Percentiles rank a stretch among this genome's conserved stretches.
phyloP scores from a whole-genome alignment of 2,329 filamentous ascomycete genomes.

The Proliferodiscus dingleyae region DNA sequence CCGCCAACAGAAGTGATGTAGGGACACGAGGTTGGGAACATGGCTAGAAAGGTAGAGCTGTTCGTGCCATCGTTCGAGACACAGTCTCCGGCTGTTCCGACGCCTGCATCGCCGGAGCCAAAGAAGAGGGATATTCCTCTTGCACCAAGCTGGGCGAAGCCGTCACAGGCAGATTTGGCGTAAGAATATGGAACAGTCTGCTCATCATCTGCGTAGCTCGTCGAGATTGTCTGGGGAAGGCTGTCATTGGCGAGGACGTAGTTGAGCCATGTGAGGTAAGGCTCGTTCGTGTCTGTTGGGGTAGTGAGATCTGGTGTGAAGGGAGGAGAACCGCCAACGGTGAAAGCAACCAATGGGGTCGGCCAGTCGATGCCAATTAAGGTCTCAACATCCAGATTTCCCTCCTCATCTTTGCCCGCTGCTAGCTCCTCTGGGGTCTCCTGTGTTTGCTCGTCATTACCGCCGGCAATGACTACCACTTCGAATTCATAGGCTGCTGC shows the following conservation, averaged over 20 bases:
- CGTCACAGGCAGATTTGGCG: constrained; percentile 47
- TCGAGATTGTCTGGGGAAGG: constrained; percentile 53
- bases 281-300: constrained; percentile 40
- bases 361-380: constrained; percentile 50
- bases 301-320: constrained; percentile 41
- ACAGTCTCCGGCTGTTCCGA: constrained; percentile 35
- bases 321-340: constrained; percentile 50
- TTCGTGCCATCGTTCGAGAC: constrained; percentile 51
- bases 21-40: constrained; percentile 47
- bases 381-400: constrained; percentile 52
- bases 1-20: constrained; percentile 22
- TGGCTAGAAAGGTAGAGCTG: constrained; percentile 46
- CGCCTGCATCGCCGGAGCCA: constrained; percentile 47
- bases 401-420: constrained; percentile 36
- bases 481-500: constrained; percentile 1
- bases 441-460: constrained; percentile 5
- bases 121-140: constrained; percentile 48
- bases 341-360: constrained; percentile 48
- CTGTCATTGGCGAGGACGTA: constrained; percentile 46
- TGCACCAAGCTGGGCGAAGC: constrained; percentile 47
- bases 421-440: constrained; percentile 1
- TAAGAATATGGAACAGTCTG: constrained; percentile 49
- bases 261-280: constrained; percentile 51
- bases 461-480: constrained; percentile 5
- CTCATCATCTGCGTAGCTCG: constrained; percentile 57